phyloP scores from a whole-genome alignment of 805 yeast species.

The Candida lessepsii region DNA sequence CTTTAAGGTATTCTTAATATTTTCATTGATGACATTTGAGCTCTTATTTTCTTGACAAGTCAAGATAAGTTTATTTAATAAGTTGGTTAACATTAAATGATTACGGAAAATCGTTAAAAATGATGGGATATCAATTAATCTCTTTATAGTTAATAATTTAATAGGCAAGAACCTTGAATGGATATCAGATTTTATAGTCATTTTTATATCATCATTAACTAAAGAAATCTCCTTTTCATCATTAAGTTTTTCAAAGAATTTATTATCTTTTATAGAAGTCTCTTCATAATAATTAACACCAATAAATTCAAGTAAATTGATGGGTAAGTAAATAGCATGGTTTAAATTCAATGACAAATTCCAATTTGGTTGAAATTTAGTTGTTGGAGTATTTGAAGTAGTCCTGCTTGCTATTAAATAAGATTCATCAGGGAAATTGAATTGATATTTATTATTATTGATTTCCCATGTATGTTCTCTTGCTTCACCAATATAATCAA shows the following conservation, averaged over 20 bases:
- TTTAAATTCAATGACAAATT: conserved; percentile 24
- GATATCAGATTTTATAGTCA: conserved; percentile 9
- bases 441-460: conserved; percentile 16
- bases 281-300: conserved; percentile 18
- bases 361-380: conserved; percentile 21
- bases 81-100: conserved; percentile 26
- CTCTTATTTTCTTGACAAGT: conserved; percentile 4
- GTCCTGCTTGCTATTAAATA: conserved; percentile 3
- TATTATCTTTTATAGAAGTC: not conserved
- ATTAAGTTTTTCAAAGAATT: conserved; percentile 14
- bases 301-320: conserved; percentile 28
- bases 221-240: conserved; percentile 13
- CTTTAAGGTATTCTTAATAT: conserved; percentile 26
- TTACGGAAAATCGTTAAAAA: conserved; percentile 33
- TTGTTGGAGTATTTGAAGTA: not conserved
- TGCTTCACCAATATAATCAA: conserved; percentile 23
- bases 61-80: conserved; percentile 11
- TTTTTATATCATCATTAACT: not conserved
- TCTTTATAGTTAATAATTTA: conserved; percentile 21
- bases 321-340: conserved; percentile 27
- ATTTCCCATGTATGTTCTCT: conserved; percentile 24
- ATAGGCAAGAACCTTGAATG: conserved; percentile 24
- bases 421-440: conserved; percentile 18
- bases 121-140: conserved; percentile 23
- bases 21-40: conserved; percentile 6